Base-by-base conservation (phyloP, 106 monocot genomes). In the Acanthochlamys bracteata region DNA sequence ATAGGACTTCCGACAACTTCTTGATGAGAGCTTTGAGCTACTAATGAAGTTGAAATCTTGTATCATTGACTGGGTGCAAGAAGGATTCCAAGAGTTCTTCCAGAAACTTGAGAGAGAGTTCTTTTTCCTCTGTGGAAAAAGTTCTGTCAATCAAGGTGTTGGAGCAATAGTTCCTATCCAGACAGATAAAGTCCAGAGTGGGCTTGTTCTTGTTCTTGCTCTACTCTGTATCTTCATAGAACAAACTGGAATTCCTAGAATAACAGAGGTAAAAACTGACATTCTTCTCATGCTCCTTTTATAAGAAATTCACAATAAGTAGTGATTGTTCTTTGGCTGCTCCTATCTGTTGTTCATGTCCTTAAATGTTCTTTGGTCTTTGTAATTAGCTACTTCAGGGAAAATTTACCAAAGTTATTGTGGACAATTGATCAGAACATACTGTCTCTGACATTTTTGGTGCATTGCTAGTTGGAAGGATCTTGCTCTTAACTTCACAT, bases 81-180 rank as follows among this genome's bases (percentile, higher is more conserved):
- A 96, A 88, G 95, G 95, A 46, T 96, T 96, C 39, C 95, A 96
- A 72, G 77, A 73, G 14, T 90, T 96, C 66, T 96, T 87, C 71
- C 77, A 91, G 55, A 78, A 82, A 61, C 83, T 96, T 59, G 61
- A 88, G 56, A 62, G 60, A 17, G 64, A 74, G 69, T 96, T 96
- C 60, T 61, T 76, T 60, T 33, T 76, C 20, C 80, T 96, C 25
- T 90, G 69, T 83, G 84, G 95, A 25, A 94, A 70, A 81, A 75
- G 53, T 41, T 61, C 55, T 27, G 53, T 2, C n/a, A 70, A 64
- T 63, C 79, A 72, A 22, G 73, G 75, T 41, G 47, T 66, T 67
- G 75, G 33, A 20, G 11, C 41, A 25, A 43, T n/a, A 63, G 67
- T 74, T 57, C 26, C 69, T 43, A 43, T 75, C 53, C 82, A 71